Evolutionary conservation across 164 flowering plant species (phyloP), one percentile per base, ranked within the genome.

Genomic region (Brasenia schreberi): DNA sequence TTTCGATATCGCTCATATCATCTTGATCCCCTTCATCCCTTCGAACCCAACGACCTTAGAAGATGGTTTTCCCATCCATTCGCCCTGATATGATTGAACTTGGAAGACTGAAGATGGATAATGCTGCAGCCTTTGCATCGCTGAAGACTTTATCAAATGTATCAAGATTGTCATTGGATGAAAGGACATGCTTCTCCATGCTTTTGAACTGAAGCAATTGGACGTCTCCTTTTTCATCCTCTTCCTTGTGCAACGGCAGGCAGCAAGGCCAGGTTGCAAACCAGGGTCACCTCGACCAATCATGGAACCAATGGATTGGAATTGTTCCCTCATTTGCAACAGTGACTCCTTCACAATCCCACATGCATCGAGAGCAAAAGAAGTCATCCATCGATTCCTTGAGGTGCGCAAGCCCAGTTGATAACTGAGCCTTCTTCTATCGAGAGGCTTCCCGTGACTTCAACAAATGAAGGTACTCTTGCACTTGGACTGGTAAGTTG

Each of bases 291-390:
- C 73, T 69, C 83, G 75, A 3, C 83, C 77, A 14, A 82, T 67
- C 63, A 63, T 19, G 6, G 65, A 70, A 19, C 27, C 73, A n/a
- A 79, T 64, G 19, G 69, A 80, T 42, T 66, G 76, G 6, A 61
- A 65, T 18, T 61, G 18, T 61, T 76, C 81, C 64, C 74, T 79
- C 65, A 71, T 69, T 19, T 72, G 71, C 60, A 53, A 6, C 64
- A 75, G 19, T 45, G 62, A 18, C 58, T 82, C 81, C 63, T 73
- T 80, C 6, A 74, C 62, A 4, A 59, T 53, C 18, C 71, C 68
- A 43, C 79, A 80, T 0, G 71, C 18, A 58, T 83, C 83, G 64
- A 78, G 61, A 70, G 63, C 71, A 73, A 4, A 81, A 69, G n/a
- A 77, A 77, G 53, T 75, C 82, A 27, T 78, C 81, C 43, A 78